Evolutionary conservation across 805 yeast genomes (phyloP).

Genomic region (Scheffersomyces ergatensis): DNA sequence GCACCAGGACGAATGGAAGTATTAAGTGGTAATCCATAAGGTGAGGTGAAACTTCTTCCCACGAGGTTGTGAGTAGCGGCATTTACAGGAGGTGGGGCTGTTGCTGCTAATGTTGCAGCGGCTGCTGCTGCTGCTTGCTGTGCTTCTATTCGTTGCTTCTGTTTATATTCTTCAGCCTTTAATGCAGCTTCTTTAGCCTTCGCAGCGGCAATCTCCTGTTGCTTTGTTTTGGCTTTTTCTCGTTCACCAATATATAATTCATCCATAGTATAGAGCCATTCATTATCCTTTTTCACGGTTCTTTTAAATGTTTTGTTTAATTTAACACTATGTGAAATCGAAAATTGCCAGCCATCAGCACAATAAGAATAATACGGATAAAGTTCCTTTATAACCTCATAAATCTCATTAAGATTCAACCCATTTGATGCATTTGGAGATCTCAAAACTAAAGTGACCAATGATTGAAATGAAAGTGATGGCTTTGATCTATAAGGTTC

Average conservation of each 20-base stretch:
- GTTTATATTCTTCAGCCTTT: constrained; percentile 49
- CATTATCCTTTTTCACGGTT: constrained; percentile 55
- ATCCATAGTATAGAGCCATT: constrained; percentile 93
- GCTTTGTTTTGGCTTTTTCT: constrained; percentile 65
- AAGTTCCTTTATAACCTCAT: constrained; percentile 78
- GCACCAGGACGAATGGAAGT: constrained; percentile 13
- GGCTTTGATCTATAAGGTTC: constrained; percentile 85
- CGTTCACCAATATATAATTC: constrained; percentile 80
- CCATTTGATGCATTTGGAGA: constrained; percentile 67
- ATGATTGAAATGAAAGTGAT: constrained; percentile 70
- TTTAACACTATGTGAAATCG: constrained; percentile 86
- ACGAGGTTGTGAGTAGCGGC: constrained; percentile 23
- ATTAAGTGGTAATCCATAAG: constrained; percentile 18
- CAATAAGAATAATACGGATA: constrained; percentile 93
- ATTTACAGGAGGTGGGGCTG: constrained; percentile 4
- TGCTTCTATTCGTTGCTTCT: constrained; percentile 37
- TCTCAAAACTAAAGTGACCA: constrained; percentile 77
- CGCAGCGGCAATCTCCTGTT: constrained; percentile 62
- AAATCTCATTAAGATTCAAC: constrained; percentile 64
- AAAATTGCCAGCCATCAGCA: constrained; percentile 97
- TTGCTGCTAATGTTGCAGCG: constrained; percentile 2
- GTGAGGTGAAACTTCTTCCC: constrained; percentile 22
- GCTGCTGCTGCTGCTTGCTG: constrained; percentile 17
- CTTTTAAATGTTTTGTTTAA: constrained; percentile 72
- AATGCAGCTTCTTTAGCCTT: constrained; percentile 55